Evolutionary conservation across 2,329 filamentous ascomycete species (phyloP), one percentile per base, ranked within the genome.

Genomic region (Alternaria arborescens): DNA sequence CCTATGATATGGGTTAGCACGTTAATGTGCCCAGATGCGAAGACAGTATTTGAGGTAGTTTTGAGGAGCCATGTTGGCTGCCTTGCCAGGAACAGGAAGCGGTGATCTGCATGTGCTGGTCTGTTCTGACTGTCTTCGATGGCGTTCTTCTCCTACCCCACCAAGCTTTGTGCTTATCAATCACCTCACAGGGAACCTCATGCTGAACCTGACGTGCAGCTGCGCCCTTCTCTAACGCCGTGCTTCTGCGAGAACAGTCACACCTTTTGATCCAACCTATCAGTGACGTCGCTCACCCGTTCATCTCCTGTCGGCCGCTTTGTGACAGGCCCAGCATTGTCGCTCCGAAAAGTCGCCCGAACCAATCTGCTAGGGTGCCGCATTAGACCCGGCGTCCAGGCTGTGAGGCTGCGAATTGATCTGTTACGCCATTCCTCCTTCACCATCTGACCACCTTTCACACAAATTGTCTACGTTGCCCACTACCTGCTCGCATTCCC

Each of bases 91-190:
- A 65, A 70, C 67, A 64, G 60, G 60, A 22, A 42, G 24, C 38
- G 38, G 52, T 52, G 47, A 66, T 63, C 46, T 57, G 55, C 59
- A 30, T 2, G 28, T 12, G 11, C 28, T 30, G 28, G 40, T 16
- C 50, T 5, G 26, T 28, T 52, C 44, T 53, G 46, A 52, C 20
- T 48, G 38, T 46, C 42, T 69, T 69, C 67, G 61, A 68, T 50
- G 53, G 64, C 60, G 56, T 71, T 71, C 69, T 67, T 32, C 40
- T 30, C 28, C 46, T 48, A 67, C 65, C 70, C 68, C 68, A 66
- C 66, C 61, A 64, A 20, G 60, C 59, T 41, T 46, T 46, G 46
- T 58, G 62, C 52, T 71, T 66, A 71, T 67, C 68, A 61, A 70
- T 69, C 62, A 41, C 38, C 18, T 20, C 38, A 68, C 61, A 62